A percentile compares a stretch with the other conserved stretches of the same genome.
phyloP scores from a whole-genome alignment of 495 filamentous ascomycete species.

The Letharia lupina region DNA sequence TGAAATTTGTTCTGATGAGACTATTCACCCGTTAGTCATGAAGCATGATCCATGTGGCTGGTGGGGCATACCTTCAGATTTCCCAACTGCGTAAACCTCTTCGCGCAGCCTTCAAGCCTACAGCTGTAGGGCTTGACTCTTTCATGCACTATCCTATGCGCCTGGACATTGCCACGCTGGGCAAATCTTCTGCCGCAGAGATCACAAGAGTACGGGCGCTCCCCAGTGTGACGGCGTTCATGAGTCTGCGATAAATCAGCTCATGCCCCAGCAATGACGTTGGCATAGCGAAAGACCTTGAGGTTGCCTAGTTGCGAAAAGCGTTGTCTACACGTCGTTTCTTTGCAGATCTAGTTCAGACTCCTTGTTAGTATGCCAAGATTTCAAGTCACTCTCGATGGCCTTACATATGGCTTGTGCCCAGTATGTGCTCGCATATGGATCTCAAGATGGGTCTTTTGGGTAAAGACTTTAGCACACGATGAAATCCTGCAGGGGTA shows the following conservation, averaged over 20 bases:
- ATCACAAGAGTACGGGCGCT: slow-evolving; percentile 77
- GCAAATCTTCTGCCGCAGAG: slow-evolving; percentile 76
- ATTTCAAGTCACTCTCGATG: slow-evolving; percentile 1
- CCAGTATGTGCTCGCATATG: slow-evolving; percentile 87
- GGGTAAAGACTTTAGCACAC: slow-evolving; percentile 76
- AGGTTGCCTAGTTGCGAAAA: slow-evolving; percentile 88
- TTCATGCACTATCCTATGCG: slow-evolving; percentile 76
- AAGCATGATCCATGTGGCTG: background rate
- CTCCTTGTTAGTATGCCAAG: slow-evolving; percentile 13
- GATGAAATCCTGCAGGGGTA: slow-evolving; percentile 68
- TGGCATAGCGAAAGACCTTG: slow-evolving; percentile 48
- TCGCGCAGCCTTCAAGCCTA: slow-evolving; percentile 69
- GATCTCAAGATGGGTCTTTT: slow-evolving; percentile 91
- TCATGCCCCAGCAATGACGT: slow-evolving; percentile 3
- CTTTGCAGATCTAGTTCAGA: slow-evolving; percentile 55
- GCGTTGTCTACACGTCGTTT: slow-evolving; percentile 64
- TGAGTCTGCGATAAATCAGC: slow-evolving; percentile 53
- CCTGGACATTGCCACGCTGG: slow-evolving; percentile 77
- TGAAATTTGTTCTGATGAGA: slow-evolving; percentile 95
- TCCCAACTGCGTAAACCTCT: slow-evolving; percentile 80
- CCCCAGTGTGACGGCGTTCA: slow-evolving; percentile 76
- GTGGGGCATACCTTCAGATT: slow-evolving; percentile 64
- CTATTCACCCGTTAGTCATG: slow-evolving; percentile 36
- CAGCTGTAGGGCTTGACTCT: slow-evolving; percentile 73
- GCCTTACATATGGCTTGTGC: slow-evolving; percentile 79